A percentile compares a stretch with the other conserved stretches of the same genome.
These are phyloP conservation scores for Zymoseptoria passerinii DNA, from an alignment of 2,329 filamentous ascomycete genomes.

Conservation along the genomic window DNA sequence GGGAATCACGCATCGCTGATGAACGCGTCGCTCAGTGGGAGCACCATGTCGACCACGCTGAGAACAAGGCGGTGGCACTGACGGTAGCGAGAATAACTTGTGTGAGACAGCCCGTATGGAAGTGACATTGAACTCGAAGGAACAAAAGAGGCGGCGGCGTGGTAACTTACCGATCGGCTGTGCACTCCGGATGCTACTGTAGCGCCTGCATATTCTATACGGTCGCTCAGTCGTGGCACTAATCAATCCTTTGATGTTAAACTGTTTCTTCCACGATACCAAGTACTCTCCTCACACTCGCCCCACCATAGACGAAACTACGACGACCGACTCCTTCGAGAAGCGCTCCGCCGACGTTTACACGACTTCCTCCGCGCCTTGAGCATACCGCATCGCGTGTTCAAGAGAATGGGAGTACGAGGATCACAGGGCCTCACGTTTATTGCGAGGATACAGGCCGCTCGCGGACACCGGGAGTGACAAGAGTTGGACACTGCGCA, in stretches of 20 bases:
- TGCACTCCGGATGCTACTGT: not conserved
- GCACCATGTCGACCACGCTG: not conserved
- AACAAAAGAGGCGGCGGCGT: not conserved
- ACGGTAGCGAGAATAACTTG: not conserved
- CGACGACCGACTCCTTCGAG: not conserved
- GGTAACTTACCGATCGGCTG: not conserved
- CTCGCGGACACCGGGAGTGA: not conserved
- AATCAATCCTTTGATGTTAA: not conserved
- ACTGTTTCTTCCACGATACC: not conserved
- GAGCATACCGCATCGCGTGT: not conserved
- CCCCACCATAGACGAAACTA: not conserved
- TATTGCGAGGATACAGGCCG: not conserved
- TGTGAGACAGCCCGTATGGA: not conserved
- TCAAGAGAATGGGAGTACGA: not conserved
- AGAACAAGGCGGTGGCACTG: not conserved
- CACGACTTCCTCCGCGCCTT: not conserved
- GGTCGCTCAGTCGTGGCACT: not conserved
- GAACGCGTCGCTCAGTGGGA: not conserved
- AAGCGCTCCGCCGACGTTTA: too few species aligned
- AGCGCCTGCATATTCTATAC: not conserved
- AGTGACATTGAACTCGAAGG: not conserved
- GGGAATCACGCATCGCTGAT: not conserved
- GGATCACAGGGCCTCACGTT: not conserved
- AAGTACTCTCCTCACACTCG: not conserved
- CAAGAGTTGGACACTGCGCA: not conserved